Base-by-base conservation (phyloP, 2,329 filamentous ascomycete genomes). In the Botrytis paeoniae region DNA sequence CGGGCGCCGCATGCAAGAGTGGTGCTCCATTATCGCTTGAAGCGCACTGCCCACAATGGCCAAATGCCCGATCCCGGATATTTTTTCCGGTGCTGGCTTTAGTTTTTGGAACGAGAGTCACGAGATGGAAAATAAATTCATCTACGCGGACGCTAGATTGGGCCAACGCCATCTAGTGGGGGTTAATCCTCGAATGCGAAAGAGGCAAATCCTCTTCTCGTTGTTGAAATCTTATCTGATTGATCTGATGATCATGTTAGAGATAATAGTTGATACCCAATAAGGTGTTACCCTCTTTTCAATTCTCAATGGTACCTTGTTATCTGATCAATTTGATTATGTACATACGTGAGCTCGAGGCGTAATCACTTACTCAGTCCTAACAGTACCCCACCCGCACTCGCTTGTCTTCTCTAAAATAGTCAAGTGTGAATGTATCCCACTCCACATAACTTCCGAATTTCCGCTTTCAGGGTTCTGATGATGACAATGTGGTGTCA, bases 321-420 rank as follows among this genome's bases (percentile, higher is more conserved):
- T 69, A 69, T 69, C 65, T 69, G 65, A 69, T 69, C 65, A 57
- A 57, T 41, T 35, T 57, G 65, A 41, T 69, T 41, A 57, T 69
- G 48, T 57, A 69, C 48, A 41, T 32, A 10, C 25, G 25, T 16
- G 25, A 54, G 48, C 25, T 14, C 48, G 35, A 57, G 48, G 25
- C 48, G 37, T 69, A 43, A 57, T 32, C 6, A 29, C 61, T 29
- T 63, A 29, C 25, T 63, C 37, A 29, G 18, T n/a, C 25, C 25
- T 68, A 45, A 57, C 48, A 57, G 14, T 16, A n/a, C 48, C 48
- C 65, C 48, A 69, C 10, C 48, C 45, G 45, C 64, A 29, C 45
- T 68, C 64, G 45, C 64, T 54, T 68, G 64, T n/a, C 32, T 54
- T 37, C 5, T 39, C 8, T 35, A 54, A 54, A 45, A 68, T 48